These are phyloP conservation scores for Globisporangium barbulae DNA, from an alignment of 352 stramenopile species.

Conservation along the genomic window DNA sequence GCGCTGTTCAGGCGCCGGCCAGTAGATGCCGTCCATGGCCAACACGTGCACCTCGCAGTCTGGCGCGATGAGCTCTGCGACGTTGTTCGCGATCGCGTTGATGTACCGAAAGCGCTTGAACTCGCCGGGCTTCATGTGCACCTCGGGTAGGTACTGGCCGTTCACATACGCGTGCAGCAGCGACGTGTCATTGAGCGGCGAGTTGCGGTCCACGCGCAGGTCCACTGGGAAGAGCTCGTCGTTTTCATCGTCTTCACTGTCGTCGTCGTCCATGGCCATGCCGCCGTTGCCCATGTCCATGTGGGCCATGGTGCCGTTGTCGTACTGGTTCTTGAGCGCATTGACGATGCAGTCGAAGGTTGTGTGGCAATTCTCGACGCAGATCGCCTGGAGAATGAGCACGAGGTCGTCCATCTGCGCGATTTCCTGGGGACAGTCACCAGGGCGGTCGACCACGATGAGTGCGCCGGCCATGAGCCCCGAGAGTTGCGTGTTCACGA, in stretches of 20 bases:
- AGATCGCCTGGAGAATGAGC: slow-evolving; percentile 67
- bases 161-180: slow-evolving; percentile 72
- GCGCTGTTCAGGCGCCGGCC: slow-evolving; percentile 34
- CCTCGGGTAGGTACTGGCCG: slow-evolving; percentile 58
- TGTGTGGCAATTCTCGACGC: slow-evolving; percentile 63
- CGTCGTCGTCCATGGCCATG: slow-evolving; percentile 24
- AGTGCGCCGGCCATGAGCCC: slow-evolving; percentile 72
- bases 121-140: slow-evolving; percentile 46
- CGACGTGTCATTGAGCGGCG: slow-evolving; percentile 69
- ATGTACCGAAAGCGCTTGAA: slow-evolving; percentile 69
- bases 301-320: slow-evolving; percentile 6
- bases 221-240: slow-evolving; percentile 36
- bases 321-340: slow-evolving; percentile 56
- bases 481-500: slow-evolving; percentile 72
- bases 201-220: slow-evolving; percentile 35
- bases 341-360: slow-evolving; percentile 55
- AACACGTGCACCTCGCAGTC: slow-evolving; percentile 56
- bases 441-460: slow-evolving; percentile 57
- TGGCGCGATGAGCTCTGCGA: slow-evolving; percentile 59
- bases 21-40: slow-evolving; percentile 72
- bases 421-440: slow-evolving; percentile 48
- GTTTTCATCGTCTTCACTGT: slow-evolving; percentile 17
- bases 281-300: slow-evolving; percentile 11
- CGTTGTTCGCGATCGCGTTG: slow-evolving; percentile 83
- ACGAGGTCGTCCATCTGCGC: slow-evolving; percentile 60